Percentiles rank a stretch among this genome's conserved stretches.
Conservation (phyloP, 495 filamentous ascomycete genomes). For the Aspergillus ellipticus region DNA sequence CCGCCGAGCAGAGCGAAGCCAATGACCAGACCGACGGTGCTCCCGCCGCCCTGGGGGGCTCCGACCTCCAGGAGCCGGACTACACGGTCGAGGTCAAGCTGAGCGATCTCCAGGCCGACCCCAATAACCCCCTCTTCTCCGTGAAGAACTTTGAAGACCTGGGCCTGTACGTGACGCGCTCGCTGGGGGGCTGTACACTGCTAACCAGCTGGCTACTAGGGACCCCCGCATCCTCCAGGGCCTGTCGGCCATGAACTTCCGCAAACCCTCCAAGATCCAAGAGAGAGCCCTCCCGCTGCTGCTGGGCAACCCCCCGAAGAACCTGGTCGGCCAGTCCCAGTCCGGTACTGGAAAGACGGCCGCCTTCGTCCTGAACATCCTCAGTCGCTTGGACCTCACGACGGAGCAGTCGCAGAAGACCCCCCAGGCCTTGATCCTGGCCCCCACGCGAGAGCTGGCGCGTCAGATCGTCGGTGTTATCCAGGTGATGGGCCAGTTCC, state of each 20-base stretch:
- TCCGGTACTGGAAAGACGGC: slow-evolving; percentile 99
- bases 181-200: not conserved
- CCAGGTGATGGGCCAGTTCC: slow-evolving; percentile 74
- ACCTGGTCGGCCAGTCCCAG: slow-evolving; percentile 97
- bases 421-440: slow-evolving; percentile 86
- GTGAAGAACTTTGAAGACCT: slow-evolving; percentile 81
- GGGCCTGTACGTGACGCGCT: slow-evolving; percentile 59
- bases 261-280: slow-evolving; percentile 95
- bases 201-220: slow-evolving; percentile 25
- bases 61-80: slow-evolving; percentile 64
- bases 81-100: slow-evolving; percentile 89
- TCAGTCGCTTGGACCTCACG: slow-evolving; percentile 73
- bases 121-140: slow-evolving; percentile 83
- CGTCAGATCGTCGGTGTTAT: slow-evolving; percentile 89
- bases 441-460: slow-evolving; percentile 90
- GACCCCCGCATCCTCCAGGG: slow-evolving; percentile 54
- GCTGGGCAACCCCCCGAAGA: slow-evolving; percentile 73
- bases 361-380: slow-evolving; percentile 87
- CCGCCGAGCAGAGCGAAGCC: slow-evolving; percentile 17
- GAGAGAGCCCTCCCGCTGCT: slow-evolving; percentile 88
- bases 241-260: slow-evolving; percentile 79
- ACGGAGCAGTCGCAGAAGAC: slow-evolving; percentile 45
- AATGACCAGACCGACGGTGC: slow-evolving; percentile 53
- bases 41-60: slow-evolving; percentile 35
- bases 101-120: slow-evolving; percentile 80